Base-by-base conservation (phyloP, 495 filamentous ascomycete species). In the Podospora appendiculata region DNA sequence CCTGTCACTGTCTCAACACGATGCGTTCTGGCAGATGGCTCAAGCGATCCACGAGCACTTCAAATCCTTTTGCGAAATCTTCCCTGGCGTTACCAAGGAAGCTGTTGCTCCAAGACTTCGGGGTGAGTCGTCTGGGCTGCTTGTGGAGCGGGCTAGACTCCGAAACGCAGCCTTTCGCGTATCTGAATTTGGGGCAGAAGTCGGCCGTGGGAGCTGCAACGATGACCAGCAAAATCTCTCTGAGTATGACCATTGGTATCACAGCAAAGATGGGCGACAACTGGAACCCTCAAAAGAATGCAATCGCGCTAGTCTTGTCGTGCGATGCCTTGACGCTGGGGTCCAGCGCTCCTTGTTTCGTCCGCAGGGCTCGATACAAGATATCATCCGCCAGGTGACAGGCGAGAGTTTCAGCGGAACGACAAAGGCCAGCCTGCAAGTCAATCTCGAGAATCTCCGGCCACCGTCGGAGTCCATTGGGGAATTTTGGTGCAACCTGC, bases 141-240 rank as follows among this genome's bases (percentile, higher is more conserved):
- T 83, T 6, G 49, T 72, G 7, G 35, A 60, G 0, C 68, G 81
- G 13, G 73, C 72, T 33, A 43, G 56, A 2, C 72, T 79, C 51
- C 70, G 81, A 5, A 70, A 71, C 33, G 69, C 80, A 0, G 57
- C 56, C 0, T 79, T 79, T 56, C 70, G 71, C 13, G 64, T 77
- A 2, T 58, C 66, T 12, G 73, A 69, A 0, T 86, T 79, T 55
- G 82, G 81, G 10, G 77, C 77, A 0, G 81, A 84, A 54, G n/a
- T n/a, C n/a, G n/a, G n/a, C n/a, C n/a, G n/a, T n/a, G n/a, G n/a
- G n/a, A n/a, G n/a, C n/a, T n/a, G n/a, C n/a, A n/a, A n/a, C n/a
- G n/a, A n/a, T n/a, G 46, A 62, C 12, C 61, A 72, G 54, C 77
- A 64, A 0, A 44, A 52, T 0, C 33, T n/a, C 0, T 14, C n/a